Evolutionary conservation across 257 asterid species (phyloP).

Genomic region (Solanum paucissectum): DNA sequence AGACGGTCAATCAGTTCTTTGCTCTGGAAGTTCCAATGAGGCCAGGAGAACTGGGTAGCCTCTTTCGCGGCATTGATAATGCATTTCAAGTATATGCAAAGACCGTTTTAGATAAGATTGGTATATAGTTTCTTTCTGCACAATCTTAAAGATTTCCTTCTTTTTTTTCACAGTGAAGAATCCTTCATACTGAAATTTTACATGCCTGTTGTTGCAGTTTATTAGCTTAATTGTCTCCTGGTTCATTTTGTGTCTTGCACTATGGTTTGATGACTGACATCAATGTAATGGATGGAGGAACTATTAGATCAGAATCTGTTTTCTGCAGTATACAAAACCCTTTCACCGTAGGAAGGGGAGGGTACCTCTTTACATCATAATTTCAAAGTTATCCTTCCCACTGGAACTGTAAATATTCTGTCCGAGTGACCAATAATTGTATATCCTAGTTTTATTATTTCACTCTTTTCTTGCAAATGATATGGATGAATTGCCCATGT

Average conservation of each 20-base stretch:
- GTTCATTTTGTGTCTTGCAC: not conserved
- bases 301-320: not conserved
- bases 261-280: not conserved
- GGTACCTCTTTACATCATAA: not conserved
- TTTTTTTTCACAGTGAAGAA: not conserved
- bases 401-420: not conserved
- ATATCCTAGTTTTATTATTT: not conserved
- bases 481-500: not conserved
- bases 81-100: conserved; percentile 87
- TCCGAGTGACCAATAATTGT: not conserved
- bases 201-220: not conserved
- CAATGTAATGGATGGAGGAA: not conserved
- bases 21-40: conserved; percentile 94
- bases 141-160: not conserved
- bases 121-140: conserved; percentile 19
- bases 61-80: conserved; percentile 86
- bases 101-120: conserved; percentile 61
- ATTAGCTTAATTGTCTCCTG: not conserved
- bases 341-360: not conserved
- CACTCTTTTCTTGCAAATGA: not conserved
- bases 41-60: conserved; percentile 74
- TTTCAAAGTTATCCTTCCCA: not conserved
- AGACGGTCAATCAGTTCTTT: conserved; percentile 97
- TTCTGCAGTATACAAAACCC: not conserved
- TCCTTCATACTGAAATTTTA: not conserved